Evolutionary conservation across 139 green algal species (phyloP).

Genomic region (Chlorella sorokiniana): DNA sequence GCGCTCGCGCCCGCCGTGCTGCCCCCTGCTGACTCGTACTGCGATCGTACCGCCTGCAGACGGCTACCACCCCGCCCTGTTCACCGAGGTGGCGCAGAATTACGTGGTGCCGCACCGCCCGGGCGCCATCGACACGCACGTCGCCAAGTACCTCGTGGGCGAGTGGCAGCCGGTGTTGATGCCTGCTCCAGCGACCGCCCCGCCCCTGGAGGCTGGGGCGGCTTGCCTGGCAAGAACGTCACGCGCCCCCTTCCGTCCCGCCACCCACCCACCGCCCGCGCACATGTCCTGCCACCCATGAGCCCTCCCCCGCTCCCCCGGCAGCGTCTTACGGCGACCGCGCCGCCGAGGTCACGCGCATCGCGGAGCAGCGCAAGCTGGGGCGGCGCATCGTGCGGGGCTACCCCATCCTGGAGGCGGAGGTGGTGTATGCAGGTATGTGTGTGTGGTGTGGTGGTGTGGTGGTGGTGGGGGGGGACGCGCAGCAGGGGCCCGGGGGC

Average conservation of each 20-base stretch:
- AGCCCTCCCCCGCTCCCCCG: background rate
- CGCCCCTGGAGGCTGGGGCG: no score
- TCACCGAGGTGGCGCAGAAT: constrained; percentile 83
- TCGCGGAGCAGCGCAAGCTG: constrained; percentile 72
- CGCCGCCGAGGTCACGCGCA: constrained; percentile 67
- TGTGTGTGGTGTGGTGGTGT: background rate
- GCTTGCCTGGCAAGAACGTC: background rate
- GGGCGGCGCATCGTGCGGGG: constrained; percentile 78
- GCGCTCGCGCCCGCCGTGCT: no score
- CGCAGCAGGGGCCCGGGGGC: no score
- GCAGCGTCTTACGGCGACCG: constrained; percentile 86
- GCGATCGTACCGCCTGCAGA: constrained; percentile 12
- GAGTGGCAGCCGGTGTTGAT: background rate
- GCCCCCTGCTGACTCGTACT: no score
- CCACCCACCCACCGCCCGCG: background rate
- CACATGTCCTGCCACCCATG: background rate
- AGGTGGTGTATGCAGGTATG: constrained; percentile 77
- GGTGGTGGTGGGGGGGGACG: no score
- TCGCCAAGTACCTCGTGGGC: constrained; percentile 69
- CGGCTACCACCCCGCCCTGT: constrained; percentile 71
- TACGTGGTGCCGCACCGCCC: constrained; percentile 79
- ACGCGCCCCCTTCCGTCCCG: background rate
- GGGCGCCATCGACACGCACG: constrained; percentile 70
- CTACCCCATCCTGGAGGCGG: constrained; percentile 93
- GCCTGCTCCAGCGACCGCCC: no score